Evolutionary conservation across 2,329 filamentous ascomycete genomes (phyloP), one percentile per base, ranked within the genome.

Genomic region (Neofusicoccum cordaticola): DNA sequence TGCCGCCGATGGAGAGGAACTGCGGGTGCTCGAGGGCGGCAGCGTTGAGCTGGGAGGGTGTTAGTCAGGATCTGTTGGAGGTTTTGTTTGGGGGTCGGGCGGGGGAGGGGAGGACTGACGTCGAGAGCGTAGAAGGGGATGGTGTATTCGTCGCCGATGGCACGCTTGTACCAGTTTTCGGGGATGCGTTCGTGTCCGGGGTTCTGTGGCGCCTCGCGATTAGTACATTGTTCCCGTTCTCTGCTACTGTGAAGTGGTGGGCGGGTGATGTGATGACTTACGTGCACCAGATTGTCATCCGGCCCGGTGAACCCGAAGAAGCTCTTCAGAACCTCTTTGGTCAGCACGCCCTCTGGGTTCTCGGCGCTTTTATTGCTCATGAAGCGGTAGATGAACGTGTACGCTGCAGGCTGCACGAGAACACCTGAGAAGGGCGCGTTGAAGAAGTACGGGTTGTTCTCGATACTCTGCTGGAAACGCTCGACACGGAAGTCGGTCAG

Each of bases 1-100:
- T 78, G 57, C 76, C 77, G 51, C 77, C 77, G 37, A 78, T 68
- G 60, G 66, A 62, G 41, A 70, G 61, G 63, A 78, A 72, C 34
- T 75, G 68, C 4, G 74, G 76, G 67, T 75, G 67, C 31, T 71
- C 65, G 35, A 67, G 50, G n/a, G 67, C 68, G 11, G 47, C 61
- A 22, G 47, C 37, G 48, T 50, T 47, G 37, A 52, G 39, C 27
- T 31, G 27, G 4, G 27, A 31, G 27, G 6, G 27, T 1, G 27
- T 31, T 1, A 31, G 27, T 5, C 27, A 31, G 7, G 27, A 1
- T 31, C 27, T 31, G 6, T 31, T 31, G 4, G 27, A 31, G 27
- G 27, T 31, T 5, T 1, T 31, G 4, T 1, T 31, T 31, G 27
- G 6, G 27, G 27, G 1, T 2, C 27, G 27, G 6, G 27, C 7